Conservation (phyloP, 2,329 filamentous ascomycete species). For the Eutypella sp. region DNA sequence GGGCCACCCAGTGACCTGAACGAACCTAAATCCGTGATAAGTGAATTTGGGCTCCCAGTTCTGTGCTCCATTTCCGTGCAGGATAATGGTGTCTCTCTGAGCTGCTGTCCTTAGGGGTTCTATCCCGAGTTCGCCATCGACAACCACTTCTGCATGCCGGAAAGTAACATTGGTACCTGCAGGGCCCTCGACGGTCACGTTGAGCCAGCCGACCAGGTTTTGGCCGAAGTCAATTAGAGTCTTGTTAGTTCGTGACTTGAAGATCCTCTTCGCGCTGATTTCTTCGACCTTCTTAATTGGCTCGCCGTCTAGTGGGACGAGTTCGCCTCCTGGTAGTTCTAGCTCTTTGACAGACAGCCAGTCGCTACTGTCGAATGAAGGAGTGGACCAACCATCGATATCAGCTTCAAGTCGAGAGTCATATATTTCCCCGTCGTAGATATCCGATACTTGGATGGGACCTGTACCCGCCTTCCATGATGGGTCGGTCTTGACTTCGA, state of each 20-base stretch:
- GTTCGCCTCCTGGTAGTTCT: slow-evolving; percentile 12
- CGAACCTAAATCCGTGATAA: slow-evolving; percentile 48
- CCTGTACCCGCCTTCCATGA: slow-evolving; percentile 24
- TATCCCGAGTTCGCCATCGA: slow-evolving; percentile 37
- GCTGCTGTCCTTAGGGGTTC: slow-evolving; percentile 19
- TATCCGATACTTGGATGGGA: slow-evolving; percentile 20
- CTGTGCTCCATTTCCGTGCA: slow-evolving; percentile 44
- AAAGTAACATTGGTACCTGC: slow-evolving; percentile 39
- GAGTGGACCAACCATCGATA: slow-evolving; percentile 24
- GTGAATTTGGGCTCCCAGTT: slow-evolving; percentile 46
- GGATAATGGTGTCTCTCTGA: slow-evolving; percentile 17
- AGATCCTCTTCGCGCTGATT: slow-evolving; percentile 19
- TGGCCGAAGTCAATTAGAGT: slow-evolving; percentile 46
- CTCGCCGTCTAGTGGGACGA: slow-evolving; percentile 27
- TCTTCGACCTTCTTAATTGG: slow-evolving; percentile 25
- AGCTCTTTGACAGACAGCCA: slow-evolving; percentile 27
- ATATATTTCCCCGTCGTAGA: slow-evolving; percentile 28
- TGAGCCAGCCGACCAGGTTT: slow-evolving; percentile 40
- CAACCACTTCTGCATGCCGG: slow-evolving; percentile 50
- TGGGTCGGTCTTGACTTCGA: slow-evolving; percentile 23
- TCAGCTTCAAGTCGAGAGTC: slow-evolving; percentile 19
- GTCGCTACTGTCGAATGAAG: slow-evolving; percentile 29
- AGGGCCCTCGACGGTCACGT: slow-evolving; percentile 22
- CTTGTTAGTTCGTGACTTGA: slow-evolving; percentile 35
- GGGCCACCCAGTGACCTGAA: slow-evolving; percentile 38